phyloP scores from a whole-genome alignment of 768 basidiomycete species.

The Lactifluus rugatus region DNA sequence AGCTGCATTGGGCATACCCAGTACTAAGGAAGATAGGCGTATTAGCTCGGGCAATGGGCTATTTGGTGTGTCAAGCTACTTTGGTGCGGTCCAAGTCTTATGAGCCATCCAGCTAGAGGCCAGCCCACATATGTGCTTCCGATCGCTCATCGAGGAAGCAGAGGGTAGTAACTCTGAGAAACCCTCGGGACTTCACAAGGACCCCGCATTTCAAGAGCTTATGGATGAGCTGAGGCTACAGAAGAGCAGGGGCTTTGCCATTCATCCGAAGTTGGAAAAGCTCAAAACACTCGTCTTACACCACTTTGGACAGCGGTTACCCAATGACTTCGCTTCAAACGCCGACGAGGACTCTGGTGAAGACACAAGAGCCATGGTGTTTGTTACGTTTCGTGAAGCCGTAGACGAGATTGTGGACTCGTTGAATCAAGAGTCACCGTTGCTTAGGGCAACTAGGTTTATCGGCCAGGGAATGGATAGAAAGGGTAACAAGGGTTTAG shows the following conservation, averaged over 20 bases:
- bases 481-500: constrained; percentile 76
- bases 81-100: constrained; percentile 7
- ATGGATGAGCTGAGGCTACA: constrained; percentile 60
- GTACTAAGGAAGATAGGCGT: constrained; percentile 42
- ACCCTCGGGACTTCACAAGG: constrained; percentile 32
- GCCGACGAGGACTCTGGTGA: constrained; percentile 19
- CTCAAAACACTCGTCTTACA: constrained; percentile 64
- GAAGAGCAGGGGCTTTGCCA: constrained; percentile 40
- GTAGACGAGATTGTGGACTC: constrained; percentile 86
- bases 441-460: constrained; percentile 77
- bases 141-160: constrained; percentile 42
- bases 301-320: constrained; percentile 56
- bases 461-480: constrained; percentile 87
- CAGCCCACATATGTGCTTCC: constrained; percentile 70
- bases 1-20: constrained; percentile 40
- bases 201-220: constrained; percentile 53
- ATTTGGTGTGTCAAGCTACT: constrained; percentile 50
- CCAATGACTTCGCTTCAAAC: constrained; percentile 15
- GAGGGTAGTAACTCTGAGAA: constrained; percentile 35
- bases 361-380: constrained; percentile 82
- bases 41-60: constrained; percentile 78
- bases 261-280: constrained; percentile 91
- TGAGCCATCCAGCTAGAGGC: constrained; percentile 57
- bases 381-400: constrained; percentile 80
- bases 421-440: constrained; percentile 63